A percentile compares a stretch with the other conserved stretches of the same genome.
Evolutionary conservation across 805 yeast genomes (phyloP).

Genomic region (Saturnispora halmiae): DNA sequence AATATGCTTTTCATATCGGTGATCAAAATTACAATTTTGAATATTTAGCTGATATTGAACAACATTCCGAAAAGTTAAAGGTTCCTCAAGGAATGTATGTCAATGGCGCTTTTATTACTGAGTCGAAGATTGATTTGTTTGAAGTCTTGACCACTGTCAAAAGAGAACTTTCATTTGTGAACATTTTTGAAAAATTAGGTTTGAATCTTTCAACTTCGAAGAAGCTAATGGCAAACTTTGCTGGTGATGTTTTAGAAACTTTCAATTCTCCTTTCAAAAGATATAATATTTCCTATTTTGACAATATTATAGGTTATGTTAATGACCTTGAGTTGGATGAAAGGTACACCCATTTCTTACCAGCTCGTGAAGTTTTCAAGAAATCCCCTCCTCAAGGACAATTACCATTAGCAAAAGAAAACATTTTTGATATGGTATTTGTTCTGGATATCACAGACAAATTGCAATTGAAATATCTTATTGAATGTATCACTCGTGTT

Average conservation of each 20-base stretch:
- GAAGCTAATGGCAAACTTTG: constrained; percentile 33
- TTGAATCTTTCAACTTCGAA: constrained; percentile 28
- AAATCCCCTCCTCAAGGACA: constrained; percentile 41
- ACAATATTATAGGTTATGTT: constrained; percentile 49
- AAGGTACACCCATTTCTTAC: constrained; percentile 39
- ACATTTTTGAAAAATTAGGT: constrained; percentile 26
- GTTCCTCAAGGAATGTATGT: constrained; percentile 44
- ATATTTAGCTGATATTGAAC: constrained; percentile 5
- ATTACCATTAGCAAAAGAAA: constrained; percentile 62
- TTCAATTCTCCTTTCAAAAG: constrained; percentile 16
- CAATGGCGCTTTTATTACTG: constrained; percentile 59
- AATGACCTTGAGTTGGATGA: constrained; percentile 67
- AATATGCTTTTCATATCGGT: constrained; percentile 35
- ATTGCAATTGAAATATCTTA: constrained; percentile 41
- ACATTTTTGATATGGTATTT: constrained; percentile 66
- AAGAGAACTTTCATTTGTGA: constrained; percentile 25
- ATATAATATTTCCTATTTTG: constrained; percentile 18
- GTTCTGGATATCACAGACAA: constrained; percentile 51
- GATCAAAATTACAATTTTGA: constrained; percentile 13
- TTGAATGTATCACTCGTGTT: constrained; percentile 41
- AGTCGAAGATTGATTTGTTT: constrained; percentile 35
- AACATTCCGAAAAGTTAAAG: constrained; percentile 9
- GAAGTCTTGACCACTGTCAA: constrained; percentile 33
- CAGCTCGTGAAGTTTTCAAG: constrained; percentile 40
- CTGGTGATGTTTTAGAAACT: constrained; percentile 17